Evolutionary conservation across 176 grass and related monocot genomes (phyloP).

Genomic region (Oryza coarctata): DNA sequence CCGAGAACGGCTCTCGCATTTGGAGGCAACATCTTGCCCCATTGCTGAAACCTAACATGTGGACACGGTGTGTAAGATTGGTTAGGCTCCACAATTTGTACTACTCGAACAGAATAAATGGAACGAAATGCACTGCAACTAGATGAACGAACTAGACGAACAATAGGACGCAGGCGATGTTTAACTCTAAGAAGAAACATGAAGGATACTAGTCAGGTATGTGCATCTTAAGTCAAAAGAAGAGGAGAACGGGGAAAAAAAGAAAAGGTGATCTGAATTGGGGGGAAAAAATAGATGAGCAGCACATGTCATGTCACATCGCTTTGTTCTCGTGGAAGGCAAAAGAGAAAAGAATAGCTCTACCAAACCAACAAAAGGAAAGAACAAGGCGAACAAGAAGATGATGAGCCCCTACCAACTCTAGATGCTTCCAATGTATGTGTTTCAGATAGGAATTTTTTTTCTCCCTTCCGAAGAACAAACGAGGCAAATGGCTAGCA

Average conservation of each 20-base stretch:
- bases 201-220: not conserved
- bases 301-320: constrained; percentile 10
- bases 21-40: constrained; percentile 56
- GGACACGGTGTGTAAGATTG: constrained; percentile 1
- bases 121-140: not conserved
- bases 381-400: not conserved
- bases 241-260: not conserved
- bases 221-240: not conserved
- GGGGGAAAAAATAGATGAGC: not conserved
- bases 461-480: not conserved
- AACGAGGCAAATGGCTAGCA: not conserved
- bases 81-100: not conserved
- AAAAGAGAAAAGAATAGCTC: not conserved
- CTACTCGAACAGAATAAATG: not conserved
- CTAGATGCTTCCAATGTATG: not conserved
- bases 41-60: constrained; percentile 47
- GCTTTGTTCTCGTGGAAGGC: constrained; percentile 9
- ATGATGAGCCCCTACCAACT: constrained; percentile 3
- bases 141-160: not conserved
- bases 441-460: not conserved
- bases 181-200: not conserved
- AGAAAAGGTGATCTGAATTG: not conserved
- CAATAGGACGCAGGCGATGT: not conserved
- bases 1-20: not conserved
- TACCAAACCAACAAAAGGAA: not conserved